Conservation (phyloP, 192 early-diverging fungal genomes). For the Oehlia diaphana region DNA sequence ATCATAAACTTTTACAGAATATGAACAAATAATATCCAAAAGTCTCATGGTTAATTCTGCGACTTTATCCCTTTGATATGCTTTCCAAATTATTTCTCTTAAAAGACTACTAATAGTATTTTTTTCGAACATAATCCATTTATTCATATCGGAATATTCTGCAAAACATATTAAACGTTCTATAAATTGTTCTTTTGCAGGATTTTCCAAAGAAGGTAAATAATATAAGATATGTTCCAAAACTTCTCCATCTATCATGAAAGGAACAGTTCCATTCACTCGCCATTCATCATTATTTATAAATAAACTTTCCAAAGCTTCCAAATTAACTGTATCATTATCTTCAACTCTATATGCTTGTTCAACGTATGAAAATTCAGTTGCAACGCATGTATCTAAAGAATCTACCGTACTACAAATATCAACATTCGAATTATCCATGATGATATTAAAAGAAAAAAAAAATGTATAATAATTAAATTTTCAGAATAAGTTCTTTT, state of each 20-base stretch:
- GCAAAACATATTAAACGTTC: slow-evolving; percentile 16
- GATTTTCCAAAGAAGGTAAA: slow-evolving; percentile 17
- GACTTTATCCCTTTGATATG: not conserved
- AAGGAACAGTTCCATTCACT: not conserved
- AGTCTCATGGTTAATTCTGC: slow-evolving; percentile 20
- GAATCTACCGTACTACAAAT: not conserved
- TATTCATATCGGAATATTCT: slow-evolving; percentile 29
- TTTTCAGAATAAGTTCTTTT: not conserved
- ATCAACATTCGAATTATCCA: not conserved
- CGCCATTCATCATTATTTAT: slow-evolving; percentile 22
- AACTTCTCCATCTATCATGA: not conserved
- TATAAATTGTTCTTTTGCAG: not conserved
- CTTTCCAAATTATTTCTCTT: not conserved
- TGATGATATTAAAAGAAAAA: not conserved
- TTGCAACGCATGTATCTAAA: not conserved
- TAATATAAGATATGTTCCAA: not conserved
- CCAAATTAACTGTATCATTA: not conserved
- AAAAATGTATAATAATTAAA: not conserved
- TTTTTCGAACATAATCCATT: slow-evolving; percentile 26
- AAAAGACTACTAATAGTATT: slow-evolving; percentile 9
- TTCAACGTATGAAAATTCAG: not conserved
- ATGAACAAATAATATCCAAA: slow-evolving; percentile 25
- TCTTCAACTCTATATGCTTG: not conserved
- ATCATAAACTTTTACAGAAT: slow-evolving; percentile 28
- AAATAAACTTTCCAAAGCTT: not conserved